Conservation (phyloP, 306 rosid genomes). For the Parietaria judaica region DNA sequence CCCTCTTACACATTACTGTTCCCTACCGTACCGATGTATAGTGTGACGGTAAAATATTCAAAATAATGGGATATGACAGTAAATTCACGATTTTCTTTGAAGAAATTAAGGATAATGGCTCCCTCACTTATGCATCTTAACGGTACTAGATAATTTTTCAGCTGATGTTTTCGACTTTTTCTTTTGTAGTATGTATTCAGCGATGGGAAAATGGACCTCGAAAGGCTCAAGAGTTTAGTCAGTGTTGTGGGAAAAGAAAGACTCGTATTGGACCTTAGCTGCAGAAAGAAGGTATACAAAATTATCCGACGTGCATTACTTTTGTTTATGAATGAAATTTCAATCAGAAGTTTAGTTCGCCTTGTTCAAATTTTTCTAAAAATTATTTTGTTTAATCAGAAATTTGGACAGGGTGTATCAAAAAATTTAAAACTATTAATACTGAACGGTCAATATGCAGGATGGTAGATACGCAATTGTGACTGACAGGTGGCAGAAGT, state of each 20-base stretch:
- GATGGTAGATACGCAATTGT: conserved; percentile 83
- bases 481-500: conserved; percentile 96
- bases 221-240: conserved; percentile 73
- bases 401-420: too few relatives aligned
- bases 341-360: neutral
- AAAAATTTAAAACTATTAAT: too few relatives aligned
- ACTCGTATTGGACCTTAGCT: conserved; percentile 95
- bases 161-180: neutral
- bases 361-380: too few relatives aligned
- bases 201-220: conserved; percentile 86
- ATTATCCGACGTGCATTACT: conserved; percentile 2
- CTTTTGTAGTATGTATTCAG: conserved; percentile 69
- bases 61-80: neutral
- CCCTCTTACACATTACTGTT: too few relatives aligned
- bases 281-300: conserved; percentile 73
- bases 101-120: too few relatives aligned
- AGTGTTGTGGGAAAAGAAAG: conserved; percentile 68
- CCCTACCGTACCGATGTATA: too few relatives aligned
- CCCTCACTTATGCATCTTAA: too few relatives aligned
- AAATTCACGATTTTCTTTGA: neutral
- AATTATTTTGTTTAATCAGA: too few relatives aligned
- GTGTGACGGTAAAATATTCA: too few relatives aligned
- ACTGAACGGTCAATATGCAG: conserved; percentile 22
- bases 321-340: neutral
- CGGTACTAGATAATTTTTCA: too few relatives aligned